A percentile compares a stretch with the other conserved stretches of the same genome.
Evolutionary conservation across 495 filamentous ascomycete genomes (phyloP).

Genomic region (Lophium mytilinum): DNA sequence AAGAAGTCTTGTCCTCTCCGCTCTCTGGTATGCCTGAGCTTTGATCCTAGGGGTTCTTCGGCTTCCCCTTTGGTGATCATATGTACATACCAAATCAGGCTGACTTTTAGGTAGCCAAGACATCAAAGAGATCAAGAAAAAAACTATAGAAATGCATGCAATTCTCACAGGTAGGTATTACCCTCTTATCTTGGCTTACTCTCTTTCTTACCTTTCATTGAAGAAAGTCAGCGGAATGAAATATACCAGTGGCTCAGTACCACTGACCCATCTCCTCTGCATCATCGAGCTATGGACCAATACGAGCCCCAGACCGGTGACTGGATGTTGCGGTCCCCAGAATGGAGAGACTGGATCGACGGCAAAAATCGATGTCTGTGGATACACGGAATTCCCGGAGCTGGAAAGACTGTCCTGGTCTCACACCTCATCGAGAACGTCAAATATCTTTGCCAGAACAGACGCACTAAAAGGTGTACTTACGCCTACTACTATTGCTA

Average conservation of each 20-base stretch:
- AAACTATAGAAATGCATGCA: slow-evolving; percentile 1
- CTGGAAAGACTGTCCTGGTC: slow-evolving; percentile 37
- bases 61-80: too few species aligned
- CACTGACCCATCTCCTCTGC: slow-evolving; percentile 8
- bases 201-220: too few species aligned
- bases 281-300: slow-evolving; percentile 10
- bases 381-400: slow-evolving; percentile 39
- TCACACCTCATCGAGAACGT: slow-evolving; percentile 30
- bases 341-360: slow-evolving; percentile 24
- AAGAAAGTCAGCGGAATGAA: background rate
- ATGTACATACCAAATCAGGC: too few species aligned
- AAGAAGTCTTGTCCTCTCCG: background rate
- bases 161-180: too few species aligned
- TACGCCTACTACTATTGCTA: slow-evolving; percentile 38
- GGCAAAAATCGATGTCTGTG: slow-evolving; percentile 24
- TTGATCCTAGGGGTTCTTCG: too few species aligned
- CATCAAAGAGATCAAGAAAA: slow-evolving; percentile 15
- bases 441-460: slow-evolving; percentile 12
- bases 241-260: background rate
- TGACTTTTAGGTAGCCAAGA: background rate
- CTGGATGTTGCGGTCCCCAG: slow-evolving; percentile 19
- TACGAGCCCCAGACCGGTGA: slow-evolving; percentile 18
- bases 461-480: background rate
- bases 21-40: too few species aligned
- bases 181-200: too few species aligned